These are phyloP conservation scores for Sicyos edulis DNA, from an alignment of 306 rosid genomes.

Conservation along the genomic window DNA sequence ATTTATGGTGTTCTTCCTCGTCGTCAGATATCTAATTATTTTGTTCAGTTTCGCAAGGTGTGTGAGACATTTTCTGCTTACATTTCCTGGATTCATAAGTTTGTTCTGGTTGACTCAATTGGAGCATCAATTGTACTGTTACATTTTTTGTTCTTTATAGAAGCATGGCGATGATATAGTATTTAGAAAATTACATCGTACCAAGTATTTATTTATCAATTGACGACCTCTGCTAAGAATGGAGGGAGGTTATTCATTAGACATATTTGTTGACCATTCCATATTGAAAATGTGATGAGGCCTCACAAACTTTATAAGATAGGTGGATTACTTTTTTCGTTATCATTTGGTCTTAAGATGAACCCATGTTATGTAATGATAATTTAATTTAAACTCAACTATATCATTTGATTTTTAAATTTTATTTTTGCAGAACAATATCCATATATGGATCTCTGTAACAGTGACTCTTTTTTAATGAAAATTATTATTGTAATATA, in stretches of 20 bases:
- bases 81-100: background rate
- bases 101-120: background rate
- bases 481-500: background rate
- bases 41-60: slow-evolving; percentile 98
- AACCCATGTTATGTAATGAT: too few species aligned
- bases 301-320: too few species aligned
- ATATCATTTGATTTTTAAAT: background rate
- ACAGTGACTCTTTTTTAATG: background rate
- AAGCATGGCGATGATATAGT: background rate
- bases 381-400: background rate
- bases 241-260: background rate
- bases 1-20: slow-evolving; percentile 51
- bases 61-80: slow-evolving; percentile 21
- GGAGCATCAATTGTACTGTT: background rate
- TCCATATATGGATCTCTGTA: background rate
- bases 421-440: background rate
- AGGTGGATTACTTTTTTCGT: too few species aligned
- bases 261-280: background rate
- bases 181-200: background rate
- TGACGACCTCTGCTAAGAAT: slow-evolving; percentile 7
- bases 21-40: slow-evolving; percentile 84
- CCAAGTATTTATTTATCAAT: background rate
- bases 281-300: too few species aligned
- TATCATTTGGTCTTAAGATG: too few species aligned
- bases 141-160: background rate